Conservation (phyloP, 106 monocot species). For the Platanthera guangdongensis region DNA sequence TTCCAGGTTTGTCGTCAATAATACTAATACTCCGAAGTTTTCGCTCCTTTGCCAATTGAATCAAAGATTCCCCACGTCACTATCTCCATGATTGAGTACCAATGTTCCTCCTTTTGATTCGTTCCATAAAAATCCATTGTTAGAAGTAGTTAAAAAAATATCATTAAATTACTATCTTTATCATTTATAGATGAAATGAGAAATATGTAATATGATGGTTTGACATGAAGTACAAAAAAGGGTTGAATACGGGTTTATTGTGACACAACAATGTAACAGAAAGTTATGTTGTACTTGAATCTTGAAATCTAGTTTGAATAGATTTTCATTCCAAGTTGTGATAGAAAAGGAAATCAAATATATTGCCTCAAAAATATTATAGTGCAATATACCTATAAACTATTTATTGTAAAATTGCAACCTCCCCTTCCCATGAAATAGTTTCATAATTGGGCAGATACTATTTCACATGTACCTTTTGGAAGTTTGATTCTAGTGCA, state of each 20-base stretch:
- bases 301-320: background rate
- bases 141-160: background rate
- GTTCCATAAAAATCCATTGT: background rate
- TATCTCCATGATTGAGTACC: constrained; percentile 26
- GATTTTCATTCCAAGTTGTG: background rate
- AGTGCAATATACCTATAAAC: background rate
- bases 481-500: background rate
- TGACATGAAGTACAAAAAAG: background rate
- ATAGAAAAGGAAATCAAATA: background rate
- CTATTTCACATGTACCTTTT: background rate
- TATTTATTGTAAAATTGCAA: background rate
- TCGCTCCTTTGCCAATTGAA: constrained; percentile 23
- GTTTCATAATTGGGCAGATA: background rate
- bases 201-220: background rate
- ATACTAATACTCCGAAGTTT: constrained; percentile 24
- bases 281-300: background rate
- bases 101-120: constrained; percentile 20
- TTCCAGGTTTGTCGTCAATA: constrained; percentile 22
- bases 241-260: background rate
- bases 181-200: background rate
- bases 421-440: background rate
- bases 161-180: background rate
- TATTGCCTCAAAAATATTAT: background rate
- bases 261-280: background rate
- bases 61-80: constrained; percentile 20